Percentiles rank a stretch among this genome's conserved stretches.
Evolutionary conservation across 441 rosid genomes (phyloP).

Genomic region (Oxalis stricta): DNA sequence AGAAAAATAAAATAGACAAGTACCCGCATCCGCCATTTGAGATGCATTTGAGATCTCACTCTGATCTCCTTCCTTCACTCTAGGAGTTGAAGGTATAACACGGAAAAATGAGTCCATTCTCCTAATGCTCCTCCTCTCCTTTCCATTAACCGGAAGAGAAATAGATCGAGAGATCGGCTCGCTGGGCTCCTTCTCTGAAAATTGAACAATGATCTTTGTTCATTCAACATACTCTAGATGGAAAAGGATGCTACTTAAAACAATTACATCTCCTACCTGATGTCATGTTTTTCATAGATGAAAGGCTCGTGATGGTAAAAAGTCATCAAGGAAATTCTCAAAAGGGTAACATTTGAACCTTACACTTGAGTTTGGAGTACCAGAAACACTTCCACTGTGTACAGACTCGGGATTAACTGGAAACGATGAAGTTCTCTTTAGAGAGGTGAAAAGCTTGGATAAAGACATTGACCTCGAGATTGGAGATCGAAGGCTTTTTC

Average conservation of each 20-base stretch:
- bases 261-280: neutral
- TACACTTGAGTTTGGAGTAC: slow-evolving; percentile 43
- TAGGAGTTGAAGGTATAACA: slow-evolving; percentile 71
- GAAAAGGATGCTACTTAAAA: neutral
- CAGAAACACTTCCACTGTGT: slow-evolving; percentile 23
- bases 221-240: neutral
- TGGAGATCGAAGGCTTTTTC: slow-evolving; percentile 57
- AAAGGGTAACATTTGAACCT: slow-evolving; percentile 15
- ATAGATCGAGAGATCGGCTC: slow-evolving; percentile 57
- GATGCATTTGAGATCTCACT: slow-evolving; percentile 21
- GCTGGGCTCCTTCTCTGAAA: slow-evolving; percentile 39
- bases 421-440: slow-evolving; percentile 68
- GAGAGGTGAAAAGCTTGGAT: slow-evolving; percentile 69
- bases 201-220: slow-evolving; percentile 7
- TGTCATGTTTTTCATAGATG: no score
- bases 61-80: slow-evolving; percentile 57
- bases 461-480: slow-evolving; percentile 74
- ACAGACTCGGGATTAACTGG: slow-evolving; percentile 48
- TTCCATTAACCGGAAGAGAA: slow-evolving; percentile 57
- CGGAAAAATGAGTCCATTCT: slow-evolving; percentile 76
- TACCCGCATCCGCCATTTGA: slow-evolving; percentile 36
- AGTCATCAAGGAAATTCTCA: neutral
- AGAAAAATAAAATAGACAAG: neutral
- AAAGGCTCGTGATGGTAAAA: no score
- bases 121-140: slow-evolving; percentile 42